Conservation (phyloP, 164 flowering plant species). For the Akebia trifoliata region DNA sequence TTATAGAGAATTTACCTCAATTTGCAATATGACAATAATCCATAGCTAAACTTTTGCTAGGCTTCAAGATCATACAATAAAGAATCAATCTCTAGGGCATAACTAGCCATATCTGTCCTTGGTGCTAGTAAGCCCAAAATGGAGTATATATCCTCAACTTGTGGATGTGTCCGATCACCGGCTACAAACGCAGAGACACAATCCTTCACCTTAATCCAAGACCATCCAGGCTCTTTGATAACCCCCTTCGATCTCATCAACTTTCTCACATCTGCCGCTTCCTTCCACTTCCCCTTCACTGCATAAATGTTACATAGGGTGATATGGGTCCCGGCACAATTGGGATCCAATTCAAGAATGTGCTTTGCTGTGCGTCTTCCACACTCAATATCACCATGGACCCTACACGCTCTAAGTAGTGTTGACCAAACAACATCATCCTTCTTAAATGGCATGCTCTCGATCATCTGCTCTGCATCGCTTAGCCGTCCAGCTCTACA, state of each 20-base stretch:
- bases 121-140: slow-evolving; percentile 42
- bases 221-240: slow-evolving; percentile 84
- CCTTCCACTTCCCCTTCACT: slow-evolving; percentile 64
- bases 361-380: slow-evolving; percentile 56
- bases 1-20: no score
- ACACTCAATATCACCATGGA: slow-evolving; percentile 63
- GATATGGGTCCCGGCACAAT: slow-evolving; percentile 70
- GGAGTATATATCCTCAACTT: slow-evolving; percentile 45
- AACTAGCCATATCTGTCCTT: slow-evolving; percentile 19
- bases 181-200: slow-evolving; percentile 61
- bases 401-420: slow-evolving; percentile 63
- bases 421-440: slow-evolving; percentile 94
- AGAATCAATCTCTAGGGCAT: not conserved
- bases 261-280: slow-evolving; percentile 67
- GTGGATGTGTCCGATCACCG: slow-evolving; percentile 58
- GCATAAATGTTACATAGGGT: slow-evolving; percentile 69
- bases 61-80: not conserved
- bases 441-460: slow-evolving; percentile 56
- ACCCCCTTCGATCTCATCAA: slow-evolving; percentile 73
- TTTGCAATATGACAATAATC: not conserved
- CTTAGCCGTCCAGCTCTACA: slow-evolving; percentile 66
- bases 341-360: slow-evolving; percentile 55
- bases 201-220: slow-evolving; percentile 70
- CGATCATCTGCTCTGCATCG: slow-evolving; percentile 74
- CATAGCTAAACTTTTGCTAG: not conserved